These are phyloP conservation scores for Tolypocladium ovalisporum DNA, from an alignment of 2,329 filamentous ascomycete genomes.

Conservation along the genomic window DNA sequence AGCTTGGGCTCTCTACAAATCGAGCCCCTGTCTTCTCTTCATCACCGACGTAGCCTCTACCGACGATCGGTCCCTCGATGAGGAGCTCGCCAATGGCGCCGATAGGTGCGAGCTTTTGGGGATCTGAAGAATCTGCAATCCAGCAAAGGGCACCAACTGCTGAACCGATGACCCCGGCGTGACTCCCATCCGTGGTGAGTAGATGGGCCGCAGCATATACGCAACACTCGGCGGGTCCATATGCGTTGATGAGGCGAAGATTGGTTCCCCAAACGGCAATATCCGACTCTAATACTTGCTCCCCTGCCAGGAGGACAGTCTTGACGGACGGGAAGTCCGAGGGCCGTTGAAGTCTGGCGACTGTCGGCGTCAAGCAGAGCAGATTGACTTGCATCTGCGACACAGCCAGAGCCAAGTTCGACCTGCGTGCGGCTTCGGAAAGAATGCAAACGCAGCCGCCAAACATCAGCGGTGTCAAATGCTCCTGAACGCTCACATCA, in stretches of 20 bases:
- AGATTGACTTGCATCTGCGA: constrained; percentile 33
- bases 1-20: constrained; percentile 26
- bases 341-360: constrained; percentile 33
- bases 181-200: constrained; percentile 24
- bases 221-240: constrained; percentile 33
- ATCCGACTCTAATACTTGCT: background rate
- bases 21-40: constrained; percentile 15
- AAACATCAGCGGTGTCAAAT: constrained; percentile 37
- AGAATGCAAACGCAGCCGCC: constrained; percentile 44
- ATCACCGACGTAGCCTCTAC: constrained; percentile 36
- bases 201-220: background rate
- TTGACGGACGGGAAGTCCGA: constrained; percentile 33
- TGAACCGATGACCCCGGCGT: constrained; percentile 10
- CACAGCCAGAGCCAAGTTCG: constrained; percentile 34
- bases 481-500: constrained; percentile 40
- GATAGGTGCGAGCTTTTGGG: constrained; percentile 11
- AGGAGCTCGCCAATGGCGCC: constrained; percentile 20
- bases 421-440: constrained; percentile 41
- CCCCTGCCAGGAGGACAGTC: constrained; percentile 23
- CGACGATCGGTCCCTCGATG: constrained; percentile 33
- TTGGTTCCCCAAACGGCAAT: background rate
- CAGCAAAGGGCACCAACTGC: constrained; percentile 7
- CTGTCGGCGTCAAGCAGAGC: constrained; percentile 38
- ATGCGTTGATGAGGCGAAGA: constrained; percentile 22
- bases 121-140: constrained; percentile 11